phyloP scores from a whole-genome alignment of 345 rosid species.

The Cardamine resedifolia region DNA sequence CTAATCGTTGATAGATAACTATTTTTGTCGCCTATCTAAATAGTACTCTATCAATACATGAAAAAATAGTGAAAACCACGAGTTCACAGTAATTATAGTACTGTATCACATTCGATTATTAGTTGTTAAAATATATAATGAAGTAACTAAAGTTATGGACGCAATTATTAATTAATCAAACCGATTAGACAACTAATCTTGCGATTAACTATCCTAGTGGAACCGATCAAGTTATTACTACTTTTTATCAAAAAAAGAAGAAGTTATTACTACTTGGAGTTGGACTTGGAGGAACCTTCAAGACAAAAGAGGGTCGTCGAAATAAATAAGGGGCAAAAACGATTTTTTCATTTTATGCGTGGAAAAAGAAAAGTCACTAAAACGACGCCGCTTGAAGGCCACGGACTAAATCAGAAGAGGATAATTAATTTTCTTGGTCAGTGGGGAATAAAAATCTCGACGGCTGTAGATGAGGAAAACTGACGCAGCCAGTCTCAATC shows the following conservation, averaged over 20 bases:
- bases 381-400: constrained; percentile 18
- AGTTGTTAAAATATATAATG: neutral
- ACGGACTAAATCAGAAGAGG: constrained; percentile 1
- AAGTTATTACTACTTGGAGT: no score
- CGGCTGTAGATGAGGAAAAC: constrained; percentile 14
- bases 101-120: neutral
- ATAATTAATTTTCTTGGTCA: neutral
- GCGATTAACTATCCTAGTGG: neutral
- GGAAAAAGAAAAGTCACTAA: neutral
- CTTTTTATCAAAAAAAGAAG: no score
- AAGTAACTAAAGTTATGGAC: neutral
- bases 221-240: no score
- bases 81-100: neutral
- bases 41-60: neutral
- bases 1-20: neutral
- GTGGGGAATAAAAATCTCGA: constrained; percentile 7
- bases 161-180: neutral
- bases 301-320: no score
- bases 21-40: neutral
- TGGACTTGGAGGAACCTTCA: no score
- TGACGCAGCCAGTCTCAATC: constrained; percentile 7
- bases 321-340: neutral
- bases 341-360: neutral
- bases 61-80: neutral
- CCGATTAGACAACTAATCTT: neutral